Percentiles rank a stretch among this genome's conserved stretches.
These are phyloP conservation scores for Berkeleyomyces rouxiae DNA, from an alignment of 2,329 filamentous ascomycete species.

Conservation along the genomic window DNA sequence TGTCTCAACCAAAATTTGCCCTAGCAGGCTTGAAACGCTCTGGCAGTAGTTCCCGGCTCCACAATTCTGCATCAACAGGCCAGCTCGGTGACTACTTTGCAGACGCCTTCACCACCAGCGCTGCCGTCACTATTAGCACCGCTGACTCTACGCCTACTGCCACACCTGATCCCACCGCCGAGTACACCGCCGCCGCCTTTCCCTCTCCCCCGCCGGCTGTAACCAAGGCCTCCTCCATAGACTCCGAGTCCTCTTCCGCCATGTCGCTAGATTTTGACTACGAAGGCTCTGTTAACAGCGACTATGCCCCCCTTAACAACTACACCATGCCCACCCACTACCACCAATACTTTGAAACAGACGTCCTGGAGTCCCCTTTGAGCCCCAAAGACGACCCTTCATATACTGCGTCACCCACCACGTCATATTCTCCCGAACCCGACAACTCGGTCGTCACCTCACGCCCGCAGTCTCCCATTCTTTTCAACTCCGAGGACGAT, in stretches of 20 bases:
- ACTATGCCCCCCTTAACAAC: constrained; percentile 28
- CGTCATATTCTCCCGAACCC: constrained; percentile 28
- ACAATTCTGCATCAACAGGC: constrained; percentile 3
- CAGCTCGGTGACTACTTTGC: constrained; percentile 8
- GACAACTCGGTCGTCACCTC: constrained; percentile 35
- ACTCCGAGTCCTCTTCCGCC: constrained; percentile 35
- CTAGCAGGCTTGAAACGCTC: constrained; percentile 10
- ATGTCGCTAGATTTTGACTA: constrained; percentile 43
- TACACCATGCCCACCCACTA: constrained; percentile 31
- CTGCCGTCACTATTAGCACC: not conserved
- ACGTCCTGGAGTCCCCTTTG: constrained; percentile 33
- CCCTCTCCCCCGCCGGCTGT: not conserved
- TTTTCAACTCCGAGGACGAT: constrained; percentile 50
- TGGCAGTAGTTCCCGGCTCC: constrained; percentile 6
- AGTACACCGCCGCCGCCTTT: not conserved
- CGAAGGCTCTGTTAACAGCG: constrained; percentile 25
- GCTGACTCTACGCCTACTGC: not conserved
- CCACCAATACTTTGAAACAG: constrained; percentile 29
- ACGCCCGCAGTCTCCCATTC: constrained; percentile 36
- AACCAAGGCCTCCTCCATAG: constrained; percentile 15
- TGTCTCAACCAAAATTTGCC: constrained; percentile 8
- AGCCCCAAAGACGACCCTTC: constrained; percentile 35
- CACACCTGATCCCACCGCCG: not conserved
- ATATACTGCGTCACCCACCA: constrained; percentile 28
- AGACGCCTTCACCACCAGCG: constrained; percentile 4